Conservation (phyloP, 257 asterid genomes). For the Penstemon newberryi region DNA sequence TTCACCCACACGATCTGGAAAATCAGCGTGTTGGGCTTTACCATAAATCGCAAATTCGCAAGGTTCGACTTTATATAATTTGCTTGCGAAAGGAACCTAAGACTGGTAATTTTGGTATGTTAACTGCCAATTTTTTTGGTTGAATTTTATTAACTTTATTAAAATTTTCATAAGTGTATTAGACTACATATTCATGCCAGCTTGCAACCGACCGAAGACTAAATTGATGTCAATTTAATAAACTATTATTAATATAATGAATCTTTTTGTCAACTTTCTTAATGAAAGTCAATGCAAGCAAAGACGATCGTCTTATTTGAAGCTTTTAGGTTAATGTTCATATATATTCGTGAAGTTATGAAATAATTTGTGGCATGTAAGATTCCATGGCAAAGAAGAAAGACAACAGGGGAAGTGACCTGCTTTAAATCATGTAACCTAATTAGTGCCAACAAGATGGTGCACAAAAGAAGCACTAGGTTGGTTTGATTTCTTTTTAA, state of each 20-base stretch:
- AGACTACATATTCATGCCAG: conserved; percentile 2
- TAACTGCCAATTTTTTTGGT: too few relatives aligned
- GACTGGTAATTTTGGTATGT: too few relatives aligned
- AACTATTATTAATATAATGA: background rate
- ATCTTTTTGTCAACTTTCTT: background rate
- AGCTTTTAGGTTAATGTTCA: conserved; percentile 24
- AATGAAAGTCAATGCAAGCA: conserved; percentile 31
- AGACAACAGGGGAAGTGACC: conserved; percentile 21
- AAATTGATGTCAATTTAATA: background rate
- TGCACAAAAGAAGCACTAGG: too few relatives aligned
- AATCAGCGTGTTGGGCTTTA: too few relatives aligned
- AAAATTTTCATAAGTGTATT: too few relatives aligned
- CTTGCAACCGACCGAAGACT: conserved; percentile 4
- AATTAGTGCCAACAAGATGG: conserved; percentile 28
- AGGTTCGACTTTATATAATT: too few relatives aligned
- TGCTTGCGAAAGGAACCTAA: too few relatives aligned
- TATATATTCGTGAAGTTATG: background rate
- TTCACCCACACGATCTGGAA: too few relatives aligned
- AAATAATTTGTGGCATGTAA: conserved; percentile 8
- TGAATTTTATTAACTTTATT: too few relatives aligned
- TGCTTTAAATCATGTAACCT: conserved; percentile 31
- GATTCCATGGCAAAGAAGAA: conserved; percentile 25
- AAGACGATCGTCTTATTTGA: conserved; percentile 32
- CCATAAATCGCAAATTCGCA: too few relatives aligned
- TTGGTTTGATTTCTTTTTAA: too few relatives aligned